Conservation (phyloP, 2,329 filamentous ascomycete genomes). For the Elsinoe perseae region DNA sequence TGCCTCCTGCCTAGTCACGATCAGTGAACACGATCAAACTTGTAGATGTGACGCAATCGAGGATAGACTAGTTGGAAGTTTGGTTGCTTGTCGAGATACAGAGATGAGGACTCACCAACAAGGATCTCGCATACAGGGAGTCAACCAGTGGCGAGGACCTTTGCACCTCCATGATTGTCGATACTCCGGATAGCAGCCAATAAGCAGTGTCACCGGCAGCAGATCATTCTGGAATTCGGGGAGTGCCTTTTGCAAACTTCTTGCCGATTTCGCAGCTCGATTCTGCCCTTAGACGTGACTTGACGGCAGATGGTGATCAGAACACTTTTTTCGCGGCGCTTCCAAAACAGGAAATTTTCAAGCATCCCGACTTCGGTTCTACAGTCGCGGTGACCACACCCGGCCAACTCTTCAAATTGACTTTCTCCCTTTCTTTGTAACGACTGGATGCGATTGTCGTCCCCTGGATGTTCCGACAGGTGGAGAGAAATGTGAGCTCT, state of each 20-base stretch:
- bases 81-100: too few relatives aligned
- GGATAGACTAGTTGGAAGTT: too few relatives aligned
- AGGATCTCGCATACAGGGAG: neutral
- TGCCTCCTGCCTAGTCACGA: constrained; percentile 60
- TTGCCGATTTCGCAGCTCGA: neutral
- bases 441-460: too few relatives aligned
- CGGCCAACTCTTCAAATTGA: neutral
- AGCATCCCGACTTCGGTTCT: neutral
- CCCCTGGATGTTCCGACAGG: neutral
- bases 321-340: neutral
- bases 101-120: neutral
- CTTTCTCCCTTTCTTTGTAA: too few relatives aligned
- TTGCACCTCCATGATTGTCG: neutral
- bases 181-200: neutral
- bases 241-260: neutral
- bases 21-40: neutral
- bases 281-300: too few relatives aligned
- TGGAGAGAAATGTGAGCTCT: neutral
- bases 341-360: constrained; percentile 3
- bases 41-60: too few relatives aligned
- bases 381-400: too few relatives aligned
- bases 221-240: neutral
- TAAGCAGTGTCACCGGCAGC: neutral
- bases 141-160: neutral
- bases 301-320: too few relatives aligned